Evolutionary conservation across 495 filamentous ascomycete genomes (phyloP), one percentile per base, ranked within the genome.

Genomic region (Hypoxylon rickii): DNA sequence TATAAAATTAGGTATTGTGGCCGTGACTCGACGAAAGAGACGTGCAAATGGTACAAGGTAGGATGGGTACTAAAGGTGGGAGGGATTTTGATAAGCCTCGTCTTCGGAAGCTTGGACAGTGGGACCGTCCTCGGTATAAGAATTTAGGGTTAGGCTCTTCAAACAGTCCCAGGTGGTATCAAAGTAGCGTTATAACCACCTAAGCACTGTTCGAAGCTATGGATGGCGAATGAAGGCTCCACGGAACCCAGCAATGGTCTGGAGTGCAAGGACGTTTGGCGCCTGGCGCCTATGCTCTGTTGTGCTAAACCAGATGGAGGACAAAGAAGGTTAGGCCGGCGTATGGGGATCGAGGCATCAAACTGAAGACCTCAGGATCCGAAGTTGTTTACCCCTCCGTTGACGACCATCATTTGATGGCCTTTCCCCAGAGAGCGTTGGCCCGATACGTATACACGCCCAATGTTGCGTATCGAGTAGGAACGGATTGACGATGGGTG

Each of bases 81-180:
- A 43, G 26, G 21, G 39, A 51, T 52, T 47, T 42, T 36, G 22
- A 49, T 47, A 39, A 57, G 45, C 52, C 51, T 52, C 36, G 51
- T 38, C 37, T n/a, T 55, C 44, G 31, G 42, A 51, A 60, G 45
- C 51, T 64, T 55, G 36, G 55, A 64, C 17, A n/a, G 50, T 54
- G 37, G 42, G 37, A 55, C 31, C 16, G 13, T 15, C 31, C 58
- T 47, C 42, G 52, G 26, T 44, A 42, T n/a, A 12, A 24, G 47
- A 54, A 44, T 54, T 53, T n/a, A 46, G 29, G 43, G 38, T 54
- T 49, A 24, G 19, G 19, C 32, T 17, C 49, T n/a, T n/a, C n/a
- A n/a, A n/a, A n/a, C n/a, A n/a, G n/a, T n/a, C n/a, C n/a, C n/a
- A n/a, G n/a, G n/a, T n/a, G n/a, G n/a, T n/a, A n/a, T n/a, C n/a